These are phyloP conservation scores for Yarrowia keelungensis DNA, from an alignment of 805 yeast species.

Conservation along the genomic window DNA sequence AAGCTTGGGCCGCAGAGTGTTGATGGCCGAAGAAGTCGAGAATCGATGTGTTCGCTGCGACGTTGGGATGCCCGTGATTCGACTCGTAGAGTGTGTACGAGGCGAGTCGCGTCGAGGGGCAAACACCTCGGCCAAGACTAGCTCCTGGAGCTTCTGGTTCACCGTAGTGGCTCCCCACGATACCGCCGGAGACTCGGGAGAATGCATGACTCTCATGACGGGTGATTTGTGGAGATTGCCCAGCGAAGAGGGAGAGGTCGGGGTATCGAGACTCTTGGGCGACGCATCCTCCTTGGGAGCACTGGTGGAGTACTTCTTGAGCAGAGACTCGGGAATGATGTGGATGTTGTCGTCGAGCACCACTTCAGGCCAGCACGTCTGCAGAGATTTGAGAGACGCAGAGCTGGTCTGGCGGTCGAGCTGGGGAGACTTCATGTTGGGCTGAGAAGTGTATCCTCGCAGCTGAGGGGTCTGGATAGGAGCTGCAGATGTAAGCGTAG, in stretches of 20 bases:
- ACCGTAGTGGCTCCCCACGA: constrained; percentile 68
- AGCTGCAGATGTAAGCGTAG: neutral
- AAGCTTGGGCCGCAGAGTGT: constrained; percentile 16
- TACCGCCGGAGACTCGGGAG: constrained; percentile 34
- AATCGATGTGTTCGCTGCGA: constrained; percentile 37
- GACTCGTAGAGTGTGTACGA: constrained; percentile 10
- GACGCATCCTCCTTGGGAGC: constrained; percentile 27
- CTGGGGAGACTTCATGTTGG: constrained; percentile 34
- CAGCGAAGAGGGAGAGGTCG: constrained; percentile 20
- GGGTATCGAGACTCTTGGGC: constrained; percentile 20
- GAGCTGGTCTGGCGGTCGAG: constrained; percentile 31
- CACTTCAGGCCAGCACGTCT: constrained; percentile 70
- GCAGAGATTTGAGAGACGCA: constrained; percentile 31
- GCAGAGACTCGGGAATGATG: constrained; percentile 82
- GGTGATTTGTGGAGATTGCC: constrained; percentile 24
- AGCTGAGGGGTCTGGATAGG: constrained; percentile 21
- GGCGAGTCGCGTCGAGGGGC: constrained; percentile 53
- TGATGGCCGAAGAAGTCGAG: constrained; percentile 22
- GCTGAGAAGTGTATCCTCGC: constrained; percentile 11
- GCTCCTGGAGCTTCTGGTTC: constrained; percentile 72
- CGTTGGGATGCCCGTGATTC: constrained; percentile 23
- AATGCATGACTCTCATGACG: constrained; percentile 32
- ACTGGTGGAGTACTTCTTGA: constrained; percentile 63
- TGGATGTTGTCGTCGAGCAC: constrained; percentile 89
- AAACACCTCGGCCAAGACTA: constrained; percentile 76